Evolutionary conservation across 805 yeast species (phyloP).

Genomic region (Hanseniaspora singularis): DNA sequence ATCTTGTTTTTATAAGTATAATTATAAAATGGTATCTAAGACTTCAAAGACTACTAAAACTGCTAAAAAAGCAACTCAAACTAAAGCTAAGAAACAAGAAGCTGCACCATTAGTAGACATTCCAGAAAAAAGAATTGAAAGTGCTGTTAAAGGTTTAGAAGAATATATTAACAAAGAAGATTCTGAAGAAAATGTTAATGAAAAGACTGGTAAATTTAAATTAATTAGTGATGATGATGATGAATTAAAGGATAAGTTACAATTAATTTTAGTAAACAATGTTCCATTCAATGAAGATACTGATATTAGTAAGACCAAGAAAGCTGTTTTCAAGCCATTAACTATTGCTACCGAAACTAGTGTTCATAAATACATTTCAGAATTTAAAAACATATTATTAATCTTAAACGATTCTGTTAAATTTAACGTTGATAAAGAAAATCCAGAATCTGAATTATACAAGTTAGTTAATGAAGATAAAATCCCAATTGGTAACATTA

Average conservation of each 20-base stretch:
- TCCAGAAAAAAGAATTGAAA: slow-evolving; percentile 29
- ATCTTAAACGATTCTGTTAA: slow-evolving; percentile 31
- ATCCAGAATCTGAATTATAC: slow-evolving; percentile 42
- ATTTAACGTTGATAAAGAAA: slow-evolving; percentile 48
- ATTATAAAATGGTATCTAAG: neutral
- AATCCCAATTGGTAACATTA: slow-evolving; percentile 35
- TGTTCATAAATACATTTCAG: slow-evolving; percentile 24
- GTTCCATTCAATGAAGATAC: slow-evolving; percentile 39
- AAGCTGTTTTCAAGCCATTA: slow-evolving; percentile 41
- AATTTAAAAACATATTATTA: slow-evolving; percentile 31
- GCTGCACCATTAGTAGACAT: slow-evolving; percentile 16
- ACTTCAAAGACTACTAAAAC: neutral
- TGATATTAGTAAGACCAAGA: slow-evolving; percentile 32
- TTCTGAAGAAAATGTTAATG: slow-evolving; percentile 28
- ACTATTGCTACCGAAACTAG: slow-evolving; percentile 32
- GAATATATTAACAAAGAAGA: slow-evolving; percentile 36
- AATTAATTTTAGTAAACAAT: slow-evolving; percentile 52
- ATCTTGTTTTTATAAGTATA: too few species aligned
- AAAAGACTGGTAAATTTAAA: slow-evolving; percentile 27
- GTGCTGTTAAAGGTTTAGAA: slow-evolving; percentile 54
- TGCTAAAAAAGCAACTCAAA: neutral
- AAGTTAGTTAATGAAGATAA: slow-evolving; percentile 24
- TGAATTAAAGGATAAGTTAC: slow-evolving; percentile 36
- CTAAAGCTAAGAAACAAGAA: neutral
- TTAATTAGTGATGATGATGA: slow-evolving; percentile 52